Evolutionary conservation across 2,329 filamentous ascomycete species (phyloP), one percentile per base, ranked within the genome.

Genomic region (Fusarium graminum): DNA sequence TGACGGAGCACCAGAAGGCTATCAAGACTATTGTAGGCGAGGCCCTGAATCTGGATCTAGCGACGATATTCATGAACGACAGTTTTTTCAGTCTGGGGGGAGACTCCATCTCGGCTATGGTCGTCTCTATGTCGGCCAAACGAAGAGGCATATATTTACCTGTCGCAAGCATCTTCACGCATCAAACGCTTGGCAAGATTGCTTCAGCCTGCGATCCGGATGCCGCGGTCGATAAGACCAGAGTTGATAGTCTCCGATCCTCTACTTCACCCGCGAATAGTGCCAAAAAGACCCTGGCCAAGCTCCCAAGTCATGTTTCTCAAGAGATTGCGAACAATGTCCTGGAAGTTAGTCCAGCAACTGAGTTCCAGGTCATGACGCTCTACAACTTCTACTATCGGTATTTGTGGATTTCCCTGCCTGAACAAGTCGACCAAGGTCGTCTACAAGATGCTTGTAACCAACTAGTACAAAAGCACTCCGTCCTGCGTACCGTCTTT

Each of bases 41-140:
- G 4, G 45, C 39, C 10, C 39, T 56, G 6, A 26, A 13, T 19
- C 19, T 30, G 0, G 17, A 52, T 2, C 1, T 30, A 5, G 17
- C 22, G 0, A 51, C 25, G 1, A 6, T 56, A 2, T 17, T 25
- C 12, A 56, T 56, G 38, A 43, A 56, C 9, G 13, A n/a, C 12
- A 56, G 51, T 4, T 52, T 56, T n/a, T 56, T 52, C 7, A 32
- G 30, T 5, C 30, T 56, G 9, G 53, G 46, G 8, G 53, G 53
- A n/a, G 53, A 56, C 13, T 56, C 53, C 3, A 52, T 56, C 4
- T 56, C 53, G 7, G 53, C 53, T 5, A 56, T 56, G 46, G 44
- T 39, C 3, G 44, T 17, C 5, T 55, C 52, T 5, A 55, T 36
- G 7, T 13, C 50, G 11, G 52, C 52, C 3, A 49, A n/a, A 6